phyloP scores from a whole-genome alignment of 495 filamentous ascomycete species.

The Penicillium riverlandense region DNA sequence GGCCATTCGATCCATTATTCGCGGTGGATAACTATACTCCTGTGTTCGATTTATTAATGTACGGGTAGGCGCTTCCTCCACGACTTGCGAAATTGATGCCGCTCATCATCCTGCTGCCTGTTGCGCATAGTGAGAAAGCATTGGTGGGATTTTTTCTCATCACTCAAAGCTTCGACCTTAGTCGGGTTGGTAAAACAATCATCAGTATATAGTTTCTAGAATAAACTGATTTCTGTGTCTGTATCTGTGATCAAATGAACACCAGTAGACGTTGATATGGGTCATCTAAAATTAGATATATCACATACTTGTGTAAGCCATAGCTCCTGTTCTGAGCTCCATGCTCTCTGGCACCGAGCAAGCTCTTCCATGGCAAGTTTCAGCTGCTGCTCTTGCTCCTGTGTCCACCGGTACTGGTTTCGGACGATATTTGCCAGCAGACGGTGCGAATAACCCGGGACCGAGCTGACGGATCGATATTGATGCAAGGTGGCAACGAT shows the following conservation, averaged over 20 bases:
- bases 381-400: constrained; percentile 27
- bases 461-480: constrained; percentile 4
- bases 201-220: neutral
- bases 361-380: constrained; percentile 22
- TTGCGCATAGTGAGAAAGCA: constrained; percentile 27
- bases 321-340: constrained; percentile 38
- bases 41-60: neutral
- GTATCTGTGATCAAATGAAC: too few species aligned
- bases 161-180: constrained; percentile 28
- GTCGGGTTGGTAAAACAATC: neutral
- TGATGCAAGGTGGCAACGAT: constrained; percentile 1
- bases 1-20: constrained; percentile 1
- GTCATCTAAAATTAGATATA: neutral
- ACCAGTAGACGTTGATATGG: neutral
- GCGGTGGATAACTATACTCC: neutral
- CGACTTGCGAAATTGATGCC: constrained; percentile 31
- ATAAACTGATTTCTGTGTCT: too few species aligned
- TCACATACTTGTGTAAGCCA: constrained; percentile 33
- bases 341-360: constrained; percentile 33
- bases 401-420: constrained; percentile 27
- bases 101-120: constrained; percentile 33
- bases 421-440: constrained; percentile 30
- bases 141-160: constrained; percentile 34
- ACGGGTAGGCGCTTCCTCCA: constrained; percentile 23
- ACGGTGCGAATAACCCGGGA: constrained; percentile 16